phyloP scores from a whole-genome alignment of 306 rosid genomes.

The Pterocarpus macrocarpus region DNA sequence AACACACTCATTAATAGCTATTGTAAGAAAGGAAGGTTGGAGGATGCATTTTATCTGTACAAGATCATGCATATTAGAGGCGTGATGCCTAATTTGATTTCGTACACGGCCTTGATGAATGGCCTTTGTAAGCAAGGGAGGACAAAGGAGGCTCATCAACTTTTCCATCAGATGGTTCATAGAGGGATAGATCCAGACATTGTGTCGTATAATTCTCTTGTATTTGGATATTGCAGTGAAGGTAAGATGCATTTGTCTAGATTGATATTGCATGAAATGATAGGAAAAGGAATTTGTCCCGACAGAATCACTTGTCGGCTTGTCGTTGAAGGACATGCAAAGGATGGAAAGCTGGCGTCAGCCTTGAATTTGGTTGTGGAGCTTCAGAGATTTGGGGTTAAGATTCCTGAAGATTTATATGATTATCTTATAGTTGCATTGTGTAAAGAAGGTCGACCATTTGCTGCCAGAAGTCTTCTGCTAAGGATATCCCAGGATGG shows the following conservation, averaged over 20 bases:
- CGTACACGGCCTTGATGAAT: constrained; percentile 80
- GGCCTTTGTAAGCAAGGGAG: constrained; percentile 81
- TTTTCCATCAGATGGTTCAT: constrained; percentile 83
- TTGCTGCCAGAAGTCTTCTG: constrained; percentile 82
- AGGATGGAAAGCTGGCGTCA: constrained; percentile 69
- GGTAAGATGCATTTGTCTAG: constrained; percentile 68
- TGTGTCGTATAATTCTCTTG: constrained; percentile 75
- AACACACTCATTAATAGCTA: constrained; percentile 80
- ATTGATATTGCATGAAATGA: constrained; percentile 75
- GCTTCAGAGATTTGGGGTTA: constrained; percentile 65
- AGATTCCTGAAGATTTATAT: constrained; percentile 58
- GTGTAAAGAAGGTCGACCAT: constrained; percentile 78
- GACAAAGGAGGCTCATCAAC: constrained; percentile 86
- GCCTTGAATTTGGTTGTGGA: constrained; percentile 82
- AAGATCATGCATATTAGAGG: constrained; percentile 87
- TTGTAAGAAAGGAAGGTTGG: constrained; percentile 78
- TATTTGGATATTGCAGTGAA: constrained; percentile 72
- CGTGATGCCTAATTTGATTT: constrained; percentile 77
- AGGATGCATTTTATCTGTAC: constrained; percentile 77
- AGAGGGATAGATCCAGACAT: constrained; percentile 75
- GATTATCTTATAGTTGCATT: constrained; percentile 66
- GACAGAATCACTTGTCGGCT: constrained; percentile 70
- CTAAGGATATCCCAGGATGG: constrained; percentile 62
- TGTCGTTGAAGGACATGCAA: constrained; percentile 73
- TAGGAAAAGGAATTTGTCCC: constrained; percentile 64